These are phyloP conservation scores for Bipolaris bicolor DNA, from an alignment of 2,329 filamentous ascomycete genomes.

Conservation along the genomic window DNA sequence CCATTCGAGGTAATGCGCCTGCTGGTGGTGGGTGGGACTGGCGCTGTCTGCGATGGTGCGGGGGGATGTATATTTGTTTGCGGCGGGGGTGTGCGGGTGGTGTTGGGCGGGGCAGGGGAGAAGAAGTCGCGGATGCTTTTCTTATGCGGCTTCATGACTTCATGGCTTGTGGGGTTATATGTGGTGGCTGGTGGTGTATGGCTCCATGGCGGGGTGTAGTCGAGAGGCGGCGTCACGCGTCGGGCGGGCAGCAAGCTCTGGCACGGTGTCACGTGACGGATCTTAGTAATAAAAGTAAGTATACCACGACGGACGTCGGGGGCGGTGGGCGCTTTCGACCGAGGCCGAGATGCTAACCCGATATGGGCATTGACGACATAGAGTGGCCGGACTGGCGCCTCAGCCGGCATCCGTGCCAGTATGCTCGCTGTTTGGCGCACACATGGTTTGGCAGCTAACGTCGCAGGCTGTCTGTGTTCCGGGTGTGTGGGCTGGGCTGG, in stretches of 20 bases:
- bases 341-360: not conserved
- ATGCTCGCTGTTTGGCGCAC: not conserved
- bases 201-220: conserved; percentile 3
- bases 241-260: conserved; percentile 1
- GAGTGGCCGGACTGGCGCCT: conserved; percentile 28
- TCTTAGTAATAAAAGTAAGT: too few species aligned
- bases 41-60: not conserved
- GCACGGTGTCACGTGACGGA: conserved; percentile 25
- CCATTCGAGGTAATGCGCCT: conserved; percentile 62
- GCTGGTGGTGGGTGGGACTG: conserved; percentile 41
- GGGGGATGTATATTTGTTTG: conserved; percentile 27
- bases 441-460: conserved; percentile 13
- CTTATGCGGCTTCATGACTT: conserved; percentile 32
- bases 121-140: conserved; percentile 57
- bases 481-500: not conserved
- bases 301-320: not conserved
- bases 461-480: conserved; percentile 2
- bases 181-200: too few species aligned
- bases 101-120: conserved; percentile 44
- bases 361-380: conserved; percentile 18
- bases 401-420: conserved; percentile 24
- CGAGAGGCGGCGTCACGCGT: conserved; percentile 14
- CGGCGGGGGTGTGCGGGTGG: conserved; percentile 23
- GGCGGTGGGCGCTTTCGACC: conserved; percentile 4
- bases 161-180: conserved; percentile 2